phyloP scores from a whole-genome alignment of 2,329 filamentous ascomycete genomes.

The Podosphaera fusca region DNA sequence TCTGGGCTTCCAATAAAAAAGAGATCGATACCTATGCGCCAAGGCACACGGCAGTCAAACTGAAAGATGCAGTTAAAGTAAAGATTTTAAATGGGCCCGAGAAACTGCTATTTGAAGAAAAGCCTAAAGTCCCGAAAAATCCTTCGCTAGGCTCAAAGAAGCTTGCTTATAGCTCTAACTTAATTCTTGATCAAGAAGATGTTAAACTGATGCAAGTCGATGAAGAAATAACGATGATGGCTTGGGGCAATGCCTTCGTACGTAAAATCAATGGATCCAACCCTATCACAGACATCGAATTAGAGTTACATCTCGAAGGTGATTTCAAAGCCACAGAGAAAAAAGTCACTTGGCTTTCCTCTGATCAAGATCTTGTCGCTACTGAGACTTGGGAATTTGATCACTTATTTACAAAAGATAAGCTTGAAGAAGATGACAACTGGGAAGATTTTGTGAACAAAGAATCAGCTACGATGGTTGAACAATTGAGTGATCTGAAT shows the following conservation, averaged over 20 bases:
- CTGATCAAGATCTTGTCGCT: constrained; percentile 52
- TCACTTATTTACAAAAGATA: constrained; percentile 87
- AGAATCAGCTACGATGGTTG: constrained; percentile 49
- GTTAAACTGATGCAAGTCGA: constrained; percentile 57
- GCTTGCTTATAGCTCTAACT: constrained; percentile 50
- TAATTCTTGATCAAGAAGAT: constrained; percentile 73
- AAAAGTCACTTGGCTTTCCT: constrained; percentile 86
- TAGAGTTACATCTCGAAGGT: constrained; percentile 76
- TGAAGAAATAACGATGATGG: constrained; percentile 91
- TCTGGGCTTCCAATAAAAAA: constrained; percentile 54
- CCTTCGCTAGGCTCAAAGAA: constrained; percentile 64
- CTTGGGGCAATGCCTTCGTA: constrained; percentile 79
- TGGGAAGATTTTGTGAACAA: constrained; percentile 62
- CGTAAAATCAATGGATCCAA: constrained; percentile 35
- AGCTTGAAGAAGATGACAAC: constrained; percentile 68
- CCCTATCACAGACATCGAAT: constrained; percentile 44
- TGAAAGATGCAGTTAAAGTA: constrained; percentile 48
- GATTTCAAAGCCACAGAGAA: constrained; percentile 91
- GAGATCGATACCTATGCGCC: constrained; percentile 54
- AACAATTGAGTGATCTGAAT: constrained; percentile 61
- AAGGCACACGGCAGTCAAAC: constrained; percentile 51
- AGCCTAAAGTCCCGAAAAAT: constrained; percentile 80
- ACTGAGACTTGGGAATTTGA: constrained; percentile 88
- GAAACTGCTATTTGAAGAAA: constrained; percentile 43
- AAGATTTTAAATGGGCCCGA: constrained; percentile 42